Base-by-base conservation (phyloP, 345 rosid genomes). In the Angophora floribunda region DNA sequence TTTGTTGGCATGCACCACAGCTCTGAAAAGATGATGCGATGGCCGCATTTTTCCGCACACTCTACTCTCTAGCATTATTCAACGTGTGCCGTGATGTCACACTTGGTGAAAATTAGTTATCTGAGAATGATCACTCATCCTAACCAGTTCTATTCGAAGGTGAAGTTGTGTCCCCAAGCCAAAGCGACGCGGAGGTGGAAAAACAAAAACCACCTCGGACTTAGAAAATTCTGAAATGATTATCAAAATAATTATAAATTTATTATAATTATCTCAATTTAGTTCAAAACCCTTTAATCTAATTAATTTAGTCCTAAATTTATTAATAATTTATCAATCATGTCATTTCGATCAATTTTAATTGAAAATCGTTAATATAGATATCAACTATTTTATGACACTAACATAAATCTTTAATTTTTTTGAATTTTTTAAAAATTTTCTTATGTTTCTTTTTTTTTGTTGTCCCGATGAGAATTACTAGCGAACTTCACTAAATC, bases 401-500 rank as follows among this genome's bases (percentile, higher is more conserved):
- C 0, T 53, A 24, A 53, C 24, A 17, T 7, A 7, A 53, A 19
- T 53, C 21, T 17, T 19, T 19, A 19, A 53, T 2, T 1, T 53
- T 53, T 53, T 19, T 53, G 57, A 53, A 19, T 19, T 53, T 53
- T 53, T n/a, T n/a, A n/a, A n/a, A 50, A 50, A 50, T 9, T 3
- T 53, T 53, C 59, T 19, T 1, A 53, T 24, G 7, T 53, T 53
- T 52, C 17, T 52, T 14, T 52, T 15, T 53, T 1, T 19, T 2
- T 2, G 16, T 17, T 53, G 1, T 53, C 24, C 10, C 3, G 0
- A 53, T 3, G 24, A 19, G 59, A 24, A 24, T 19, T 1, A 53
- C 26, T 17, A 21, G 17, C 24, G 7, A 53, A 3, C 21, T 21
- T 21, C 0, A 0, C 59, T 53, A 53, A 3, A 53, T 53, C 10